phyloP scores from a whole-genome alignment of 2,329 filamentous ascomycete species.

The Aureobasidium sp. region DNA sequence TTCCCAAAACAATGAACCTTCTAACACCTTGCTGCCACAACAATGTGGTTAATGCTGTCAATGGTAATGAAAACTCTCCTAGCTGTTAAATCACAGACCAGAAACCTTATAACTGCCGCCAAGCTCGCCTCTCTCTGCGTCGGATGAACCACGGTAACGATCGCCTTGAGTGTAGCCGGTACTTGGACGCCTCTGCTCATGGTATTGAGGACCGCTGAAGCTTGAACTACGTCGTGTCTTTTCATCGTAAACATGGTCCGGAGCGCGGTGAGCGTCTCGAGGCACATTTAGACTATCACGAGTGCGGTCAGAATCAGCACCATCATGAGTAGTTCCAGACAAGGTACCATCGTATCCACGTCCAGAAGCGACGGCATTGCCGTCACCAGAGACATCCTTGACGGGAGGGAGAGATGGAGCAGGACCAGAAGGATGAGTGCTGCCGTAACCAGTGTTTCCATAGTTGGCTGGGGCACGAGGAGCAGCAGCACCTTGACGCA shows the following conservation, averaged over 20 bases:
- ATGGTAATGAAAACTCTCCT: neutral
- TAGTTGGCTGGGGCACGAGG: constrained; percentile 18
- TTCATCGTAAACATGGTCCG: constrained; percentile 12
- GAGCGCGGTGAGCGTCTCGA: constrained; percentile 12
- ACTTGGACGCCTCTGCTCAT: neutral
- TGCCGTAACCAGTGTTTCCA: constrained; percentile 7
- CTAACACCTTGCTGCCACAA: constrained; percentile 3
- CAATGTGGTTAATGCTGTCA: constrained; percentile 1
- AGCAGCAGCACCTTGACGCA: constrained; percentile 20
- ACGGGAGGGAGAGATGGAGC: neutral
- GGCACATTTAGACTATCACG: constrained; percentile 14
- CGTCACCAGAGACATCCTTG: neutral
- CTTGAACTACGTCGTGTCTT: constrained; percentile 9
- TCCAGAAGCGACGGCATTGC: neutral
- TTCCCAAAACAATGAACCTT: constrained; percentile 1
- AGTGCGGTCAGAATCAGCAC: constrained; percentile 15
- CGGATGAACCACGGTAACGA: neutral
- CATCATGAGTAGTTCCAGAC: constrained; percentile 12
- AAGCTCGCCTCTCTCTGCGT: constrained; percentile 15
- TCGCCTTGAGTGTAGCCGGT: constrained; percentile 3
- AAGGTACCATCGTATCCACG: constrained; percentile 7
- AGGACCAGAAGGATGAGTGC: constrained; percentile 2
- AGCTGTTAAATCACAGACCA: constrained; percentile 5
- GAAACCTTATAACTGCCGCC: constrained; percentile 16
- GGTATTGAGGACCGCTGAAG: neutral